A percentile compares a stretch with the other conserved stretches of the same genome.
Evolutionary conservation across 805 yeast species (phyloP).

Genomic region (Yarrowia porcina): DNA sequence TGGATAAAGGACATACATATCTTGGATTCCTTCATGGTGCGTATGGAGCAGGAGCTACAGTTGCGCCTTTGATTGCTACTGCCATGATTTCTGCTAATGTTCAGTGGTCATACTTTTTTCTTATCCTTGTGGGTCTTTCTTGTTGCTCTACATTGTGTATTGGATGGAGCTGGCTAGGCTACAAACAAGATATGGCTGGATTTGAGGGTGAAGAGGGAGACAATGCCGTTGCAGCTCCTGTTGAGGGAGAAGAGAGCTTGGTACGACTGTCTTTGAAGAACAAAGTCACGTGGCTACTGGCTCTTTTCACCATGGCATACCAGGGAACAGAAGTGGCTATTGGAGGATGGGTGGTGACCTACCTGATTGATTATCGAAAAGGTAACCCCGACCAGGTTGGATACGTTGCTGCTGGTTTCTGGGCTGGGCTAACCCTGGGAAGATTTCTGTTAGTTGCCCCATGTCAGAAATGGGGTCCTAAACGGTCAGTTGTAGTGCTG

Average conservation of each 20-base stretch:
- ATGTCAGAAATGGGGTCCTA: slow-evolving; percentile 7
- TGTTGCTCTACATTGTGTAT: slow-evolving; percentile 40
- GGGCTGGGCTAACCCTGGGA: slow-evolving; percentile 70
- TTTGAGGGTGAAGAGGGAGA: slow-evolving; percentile 6
- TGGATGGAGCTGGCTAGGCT: slow-evolving; percentile 46
- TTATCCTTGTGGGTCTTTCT: slow-evolving; percentile 46
- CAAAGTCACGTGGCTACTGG: slow-evolving; percentile 43
- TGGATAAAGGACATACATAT: slow-evolving; percentile 30
- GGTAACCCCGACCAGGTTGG: slow-evolving; percentile 51
- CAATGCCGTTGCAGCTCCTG: background rate
- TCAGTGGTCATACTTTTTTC: slow-evolving; percentile 54
- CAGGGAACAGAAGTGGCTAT: slow-evolving; percentile 67
- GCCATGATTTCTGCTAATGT: slow-evolving; percentile 49
- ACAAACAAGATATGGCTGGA: slow-evolving; percentile 29
- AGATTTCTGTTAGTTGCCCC: slow-evolving; percentile 45
- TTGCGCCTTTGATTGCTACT: slow-evolving; percentile 64
- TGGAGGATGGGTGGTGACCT: slow-evolving; percentile 71
- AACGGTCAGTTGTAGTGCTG: background rate
- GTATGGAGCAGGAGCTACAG: slow-evolving; percentile 70
- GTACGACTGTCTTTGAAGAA: slow-evolving; percentile 21
- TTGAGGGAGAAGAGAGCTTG: background rate
- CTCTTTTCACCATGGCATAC: slow-evolving; percentile 57
- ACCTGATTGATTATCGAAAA: slow-evolving; percentile 52
- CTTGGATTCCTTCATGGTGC: slow-evolving; percentile 64
- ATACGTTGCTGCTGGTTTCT: slow-evolving; percentile 64